A percentile compares a stretch with the other conserved stretches of the same genome.
Evolutionary conservation across 257 asterid genomes (phyloP).

Genomic region (Salvia rosmarinus): DNA sequence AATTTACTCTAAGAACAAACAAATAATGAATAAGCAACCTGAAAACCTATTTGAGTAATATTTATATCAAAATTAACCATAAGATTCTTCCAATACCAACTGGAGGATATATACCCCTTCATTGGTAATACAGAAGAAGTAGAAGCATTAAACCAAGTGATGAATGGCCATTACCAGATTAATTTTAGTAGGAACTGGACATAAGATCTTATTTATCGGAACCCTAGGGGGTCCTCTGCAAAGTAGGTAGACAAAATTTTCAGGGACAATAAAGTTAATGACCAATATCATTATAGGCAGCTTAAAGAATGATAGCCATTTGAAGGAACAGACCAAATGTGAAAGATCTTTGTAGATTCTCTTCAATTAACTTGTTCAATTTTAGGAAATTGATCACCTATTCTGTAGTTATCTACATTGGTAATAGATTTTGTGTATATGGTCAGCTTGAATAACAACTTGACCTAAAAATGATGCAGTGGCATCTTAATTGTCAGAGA

Average conservation of each 20-base stretch:
- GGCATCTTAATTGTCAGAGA: no score
- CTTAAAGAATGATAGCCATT: slow-evolving; percentile 9
- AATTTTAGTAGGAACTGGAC: neutral
- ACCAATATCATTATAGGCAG: slow-evolving; percentile 13
- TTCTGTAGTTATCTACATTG: neutral
- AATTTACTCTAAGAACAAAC: slow-evolving; percentile 4
- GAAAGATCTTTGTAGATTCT: neutral
- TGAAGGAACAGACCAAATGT: neutral
- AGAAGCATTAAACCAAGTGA: neutral
- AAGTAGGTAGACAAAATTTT: neutral
- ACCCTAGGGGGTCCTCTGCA: neutral
- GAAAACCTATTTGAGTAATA: neutral
- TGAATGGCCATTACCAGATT: slow-evolving; percentile 4
- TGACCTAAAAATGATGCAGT: no score
- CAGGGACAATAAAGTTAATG: neutral
- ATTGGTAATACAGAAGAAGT: neutral
- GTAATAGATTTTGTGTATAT: neutral
- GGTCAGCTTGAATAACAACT: neutral
- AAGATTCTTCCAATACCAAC: neutral
- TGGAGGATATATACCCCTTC: neutral
- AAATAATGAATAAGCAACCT: neutral
- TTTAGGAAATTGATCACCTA: neutral
- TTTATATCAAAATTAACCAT: neutral
- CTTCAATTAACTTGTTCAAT: neutral
- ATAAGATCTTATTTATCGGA: neutral